These are phyloP conservation scores for Tylopilus cervinicoccineus DNA, from an alignment of 768 basidiomycete species.

Conservation along the genomic window DNA sequence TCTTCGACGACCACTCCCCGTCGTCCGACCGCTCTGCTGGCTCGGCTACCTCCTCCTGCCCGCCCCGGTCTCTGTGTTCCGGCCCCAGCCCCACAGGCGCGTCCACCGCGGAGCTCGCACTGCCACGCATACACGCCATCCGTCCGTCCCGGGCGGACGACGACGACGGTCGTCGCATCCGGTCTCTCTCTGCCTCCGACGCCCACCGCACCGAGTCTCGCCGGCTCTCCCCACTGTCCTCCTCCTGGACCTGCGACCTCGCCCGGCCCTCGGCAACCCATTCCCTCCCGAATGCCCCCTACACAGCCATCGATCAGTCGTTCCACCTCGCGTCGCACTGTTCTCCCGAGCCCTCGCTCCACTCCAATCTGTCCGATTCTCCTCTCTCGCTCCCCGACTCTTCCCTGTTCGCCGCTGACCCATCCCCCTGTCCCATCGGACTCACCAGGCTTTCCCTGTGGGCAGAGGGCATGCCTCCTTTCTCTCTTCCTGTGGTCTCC, in stretches of 20 bases:
- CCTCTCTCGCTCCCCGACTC: slow-evolving; percentile 27
- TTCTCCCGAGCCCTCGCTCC: slow-evolving; percentile 23
- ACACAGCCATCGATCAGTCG: slow-evolving; percentile 22
- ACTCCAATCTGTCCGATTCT: slow-evolving; percentile 25
- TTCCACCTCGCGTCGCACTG: slow-evolving; percentile 18
- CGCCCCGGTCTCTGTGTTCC: slow-evolving; percentile 25
- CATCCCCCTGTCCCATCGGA: slow-evolving; percentile 34
- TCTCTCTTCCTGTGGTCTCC: slow-evolving; percentile 56
- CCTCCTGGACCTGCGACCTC: slow-evolving; percentile 27
- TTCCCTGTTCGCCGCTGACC: slow-evolving; percentile 25
- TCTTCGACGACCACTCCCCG: slow-evolving; percentile 31
- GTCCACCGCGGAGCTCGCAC: slow-evolving; percentile 24
- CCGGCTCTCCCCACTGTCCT: slow-evolving; percentile 31
- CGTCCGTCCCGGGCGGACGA: slow-evolving; percentile 26
- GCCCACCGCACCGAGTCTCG: slow-evolving; percentile 26
- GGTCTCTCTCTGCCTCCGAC: slow-evolving; percentile 30
- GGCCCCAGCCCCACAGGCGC: slow-evolving; percentile 21
- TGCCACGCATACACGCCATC: slow-evolving; percentile 18
- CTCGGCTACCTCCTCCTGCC: slow-evolving; percentile 26
- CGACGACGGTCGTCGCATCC: slow-evolving; percentile 28
- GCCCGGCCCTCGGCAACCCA: slow-evolving; percentile 24
- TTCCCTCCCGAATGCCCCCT: slow-evolving; percentile 22
- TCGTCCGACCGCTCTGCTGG: slow-evolving; percentile 29
- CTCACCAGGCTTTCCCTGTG: slow-evolving; percentile 45
- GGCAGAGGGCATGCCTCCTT: slow-evolving; percentile 67